phyloP scores from a whole-genome alignment of 345 rosid species.

The Punica granatum region DNA sequence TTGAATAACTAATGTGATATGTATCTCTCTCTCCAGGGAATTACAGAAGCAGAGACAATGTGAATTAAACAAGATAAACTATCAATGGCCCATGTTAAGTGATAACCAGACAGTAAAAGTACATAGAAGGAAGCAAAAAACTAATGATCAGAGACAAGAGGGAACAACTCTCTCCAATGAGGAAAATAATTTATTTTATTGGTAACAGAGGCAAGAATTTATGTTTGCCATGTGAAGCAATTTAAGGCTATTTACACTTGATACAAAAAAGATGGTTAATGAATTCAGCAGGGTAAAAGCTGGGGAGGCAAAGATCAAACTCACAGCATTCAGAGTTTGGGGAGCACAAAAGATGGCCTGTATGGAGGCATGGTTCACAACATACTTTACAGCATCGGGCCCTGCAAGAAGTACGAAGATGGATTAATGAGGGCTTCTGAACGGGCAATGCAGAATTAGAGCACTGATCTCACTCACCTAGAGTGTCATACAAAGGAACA shows the following conservation, averaged over 20 bases:
- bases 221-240: background rate
- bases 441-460: background rate
- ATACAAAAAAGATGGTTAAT: background rate
- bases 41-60: background rate
- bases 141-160: background rate
- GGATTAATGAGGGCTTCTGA: conserved; percentile 8
- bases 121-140: too few relatives aligned
- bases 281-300: background rate
- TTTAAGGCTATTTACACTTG: background rate
- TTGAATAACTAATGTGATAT: conserved; percentile 5
- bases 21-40: conserved; percentile 5
- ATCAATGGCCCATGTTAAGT: too few relatives aligned
- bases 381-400: conserved; percentile 80
- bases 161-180: background rate
- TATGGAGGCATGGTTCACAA: conserved; percentile 62
- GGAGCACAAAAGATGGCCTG: conserved; percentile 83
- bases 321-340: conserved; percentile 63
- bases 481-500: conserved; percentile 89
- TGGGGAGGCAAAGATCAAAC: conserved; percentile 19
- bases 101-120: background rate
- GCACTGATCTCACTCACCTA: conserved; percentile 40
- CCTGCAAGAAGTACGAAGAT: conserved; percentile 33
- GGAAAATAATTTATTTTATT: background rate
- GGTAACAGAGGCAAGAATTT: background rate
- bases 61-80: background rate